phyloP scores from a whole-genome alignment of 345 rosid species.

The Euclidium syriacum region DNA sequence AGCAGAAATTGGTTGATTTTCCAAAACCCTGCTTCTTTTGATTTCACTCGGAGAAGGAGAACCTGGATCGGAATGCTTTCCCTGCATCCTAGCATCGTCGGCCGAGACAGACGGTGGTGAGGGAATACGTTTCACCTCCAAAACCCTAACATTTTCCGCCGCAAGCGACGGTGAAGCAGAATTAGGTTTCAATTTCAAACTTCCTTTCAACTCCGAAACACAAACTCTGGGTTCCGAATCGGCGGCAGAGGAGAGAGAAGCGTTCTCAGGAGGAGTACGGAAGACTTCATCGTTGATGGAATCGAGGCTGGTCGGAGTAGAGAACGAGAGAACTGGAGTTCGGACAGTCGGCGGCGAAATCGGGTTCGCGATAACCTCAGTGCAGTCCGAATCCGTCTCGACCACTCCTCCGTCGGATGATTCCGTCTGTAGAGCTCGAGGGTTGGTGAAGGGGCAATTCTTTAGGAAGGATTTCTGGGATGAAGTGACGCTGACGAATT shows the following conservation, averaged over 20 bases:
- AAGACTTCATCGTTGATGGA: conserved; percentile 21
- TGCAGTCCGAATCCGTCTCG: not conserved
- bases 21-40: not conserved
- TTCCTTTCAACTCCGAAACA: not conserved
- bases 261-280: conserved; percentile 28
- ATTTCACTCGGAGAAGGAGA: not conserved
- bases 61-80: not conserved
- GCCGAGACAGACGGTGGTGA: not conserved
- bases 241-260: conserved; percentile 17
- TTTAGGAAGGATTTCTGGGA: conserved; percentile 13
- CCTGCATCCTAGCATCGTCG: not conserved
- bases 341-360: not conserved
- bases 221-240: conserved; percentile 6
- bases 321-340: conserved; percentile 8
- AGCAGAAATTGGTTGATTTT: not conserved
- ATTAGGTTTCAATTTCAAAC: not conserved
- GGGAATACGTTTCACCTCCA: not conserved
- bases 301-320: conserved; percentile 14
- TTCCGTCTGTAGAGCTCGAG: not conserved
- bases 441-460: conserved; percentile 5
- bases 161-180: not conserved
- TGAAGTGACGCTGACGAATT: conserved; percentile 20
- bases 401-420: not conserved
- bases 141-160: not conserved
- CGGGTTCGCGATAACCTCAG: conserved; percentile 10